Percentiles rank a stretch among this genome's conserved stretches.
These are phyloP conservation scores for Melastoma malabathricum DNA, from an alignment of 345 rosid genomes.

Conservation along the genomic window DNA sequence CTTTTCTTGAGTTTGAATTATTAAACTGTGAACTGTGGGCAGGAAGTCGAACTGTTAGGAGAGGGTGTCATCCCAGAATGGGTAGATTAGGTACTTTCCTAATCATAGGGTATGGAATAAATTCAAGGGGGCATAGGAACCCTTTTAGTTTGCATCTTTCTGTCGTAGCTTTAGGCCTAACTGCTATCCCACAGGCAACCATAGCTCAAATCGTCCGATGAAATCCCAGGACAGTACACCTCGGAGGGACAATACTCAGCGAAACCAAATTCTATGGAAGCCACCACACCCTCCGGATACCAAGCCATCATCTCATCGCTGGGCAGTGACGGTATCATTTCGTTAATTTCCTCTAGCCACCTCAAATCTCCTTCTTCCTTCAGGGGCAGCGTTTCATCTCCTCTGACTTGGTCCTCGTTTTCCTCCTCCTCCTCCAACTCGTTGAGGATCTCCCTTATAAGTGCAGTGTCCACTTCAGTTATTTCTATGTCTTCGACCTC, in stretches of 20 bases:
- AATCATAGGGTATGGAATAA: neutral
- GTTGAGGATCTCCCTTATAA: slow-evolving; percentile 11
- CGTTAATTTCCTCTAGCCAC: slow-evolving; percentile 8
- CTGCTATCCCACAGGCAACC: slow-evolving; percentile 11
- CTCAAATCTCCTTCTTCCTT: neutral
- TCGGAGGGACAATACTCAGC: neutral
- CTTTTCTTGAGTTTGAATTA: too few relatives aligned
- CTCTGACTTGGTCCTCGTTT: neutral
- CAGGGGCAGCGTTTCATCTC: neutral
- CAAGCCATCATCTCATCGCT: slow-evolving; percentile 6
- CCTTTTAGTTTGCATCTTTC: neutral
- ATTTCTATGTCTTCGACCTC: slow-evolving; percentile 10
- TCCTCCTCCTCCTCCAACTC: slow-evolving; percentile 14
- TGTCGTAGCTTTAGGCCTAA: neutral
- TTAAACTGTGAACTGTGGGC: too few relatives aligned
- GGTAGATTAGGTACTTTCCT: too few relatives aligned
- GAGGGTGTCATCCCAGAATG: too few relatives aligned
- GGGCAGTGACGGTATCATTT: neutral
- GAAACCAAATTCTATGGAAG: slow-evolving; percentile 4
- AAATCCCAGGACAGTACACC: neutral
- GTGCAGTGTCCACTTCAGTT: slow-evolving; percentile 6
- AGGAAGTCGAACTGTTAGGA: too few relatives aligned
- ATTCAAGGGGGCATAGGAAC: neutral
- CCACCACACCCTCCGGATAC: slow-evolving; percentile 12
- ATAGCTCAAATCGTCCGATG: slow-evolving; percentile 12